Base-by-base conservation (phyloP, 2,329 filamentous ascomycete species). In the Colletotrichum sp. region DNA sequence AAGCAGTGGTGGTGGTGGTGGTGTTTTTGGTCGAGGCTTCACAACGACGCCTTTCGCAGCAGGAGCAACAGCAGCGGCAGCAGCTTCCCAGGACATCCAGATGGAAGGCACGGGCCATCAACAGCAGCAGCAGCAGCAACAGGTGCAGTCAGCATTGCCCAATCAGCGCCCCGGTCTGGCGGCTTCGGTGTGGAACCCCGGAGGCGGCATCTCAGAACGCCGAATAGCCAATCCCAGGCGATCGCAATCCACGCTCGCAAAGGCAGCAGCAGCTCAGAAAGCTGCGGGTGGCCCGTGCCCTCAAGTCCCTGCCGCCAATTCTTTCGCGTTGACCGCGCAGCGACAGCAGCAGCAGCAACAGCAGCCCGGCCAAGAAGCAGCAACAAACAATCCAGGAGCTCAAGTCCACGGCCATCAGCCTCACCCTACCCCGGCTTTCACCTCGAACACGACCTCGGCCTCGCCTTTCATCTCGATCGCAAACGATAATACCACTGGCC, bases 321-420 rank as follows among this genome's bases (percentile, higher is more conserved):
- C 73, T 72, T 75, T 71, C 69, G 69, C 62, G 69, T 72, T 48
- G 48, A 69, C 58, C 58, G 71, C 43, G 66, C 43, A 58, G 60
- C 32, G 2, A 5, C 56, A 60, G 18, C 28, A 27, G 56, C 36
- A 36, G 61, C 61, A 55, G 61, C 61, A 52, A 55, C 55, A 62
- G 60, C 39, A 16, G 13, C 39, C 43, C 22, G 43, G 8, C 10
- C 43, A 30, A 16, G 7, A 39, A 48, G 22, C 3, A 68, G 43
- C 64, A 69, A 36, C 70, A 32, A 55, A 65, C 52, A 58, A 34
- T 56, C 39, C 60, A 58, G 16, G 8, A 39, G 32, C 32, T 9
- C 66, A 30, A 60, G 52, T 39, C 34, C 16, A 68, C 30, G 30
- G 5, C 55, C 52, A 43, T 18, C 66, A 32, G 15, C 32, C 32